phyloP scores from a whole-genome alignment of 768 basidiomycete genomes.

The Termitomyces sp. region DNA sequence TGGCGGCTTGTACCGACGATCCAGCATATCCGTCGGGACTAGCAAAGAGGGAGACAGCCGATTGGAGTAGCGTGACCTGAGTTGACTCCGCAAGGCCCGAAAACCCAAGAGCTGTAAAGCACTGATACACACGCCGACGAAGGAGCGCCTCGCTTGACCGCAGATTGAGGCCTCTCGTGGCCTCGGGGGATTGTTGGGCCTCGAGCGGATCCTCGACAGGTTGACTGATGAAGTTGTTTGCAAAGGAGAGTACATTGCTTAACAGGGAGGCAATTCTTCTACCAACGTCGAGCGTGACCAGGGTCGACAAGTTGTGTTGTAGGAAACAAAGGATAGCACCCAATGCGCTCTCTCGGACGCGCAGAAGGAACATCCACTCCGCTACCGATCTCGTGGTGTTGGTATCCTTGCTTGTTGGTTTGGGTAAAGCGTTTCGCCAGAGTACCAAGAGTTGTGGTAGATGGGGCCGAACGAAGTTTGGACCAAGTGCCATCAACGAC shows the following conservation, averaged over 20 bases:
- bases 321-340: conserved; percentile 88
- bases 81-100: conserved; percentile 77
- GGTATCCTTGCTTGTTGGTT: conserved; percentile 86
- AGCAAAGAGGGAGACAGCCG: conserved; percentile 77
- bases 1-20: conserved; percentile 87
- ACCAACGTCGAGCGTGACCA: conserved; percentile 89
- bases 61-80: conserved; percentile 79
- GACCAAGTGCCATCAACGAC: conserved; percentile 87
- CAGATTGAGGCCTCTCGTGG: conserved; percentile 49
- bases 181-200: conserved; percentile 24
- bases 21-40: conserved; percentile 82
- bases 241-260: conserved; percentile 86
- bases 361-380: conserved; percentile 91
- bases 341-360: conserved; percentile 87
- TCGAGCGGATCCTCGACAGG: conserved; percentile 63
- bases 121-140: conserved; percentile 83
- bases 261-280: conserved; percentile 84
- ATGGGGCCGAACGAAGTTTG: conserved; percentile 90
- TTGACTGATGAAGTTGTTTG: conserved; percentile 75
- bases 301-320: conserved; percentile 64
- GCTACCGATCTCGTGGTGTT: conserved; percentile 58
- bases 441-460: conserved; percentile 91
- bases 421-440: conserved; percentile 96
- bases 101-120: conserved; percentile 79
- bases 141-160: conserved; percentile 80